These are phyloP conservation scores for Rickenella mellea DNA, from an alignment of 768 basidiomycete species.

Conservation along the genomic window DNA sequence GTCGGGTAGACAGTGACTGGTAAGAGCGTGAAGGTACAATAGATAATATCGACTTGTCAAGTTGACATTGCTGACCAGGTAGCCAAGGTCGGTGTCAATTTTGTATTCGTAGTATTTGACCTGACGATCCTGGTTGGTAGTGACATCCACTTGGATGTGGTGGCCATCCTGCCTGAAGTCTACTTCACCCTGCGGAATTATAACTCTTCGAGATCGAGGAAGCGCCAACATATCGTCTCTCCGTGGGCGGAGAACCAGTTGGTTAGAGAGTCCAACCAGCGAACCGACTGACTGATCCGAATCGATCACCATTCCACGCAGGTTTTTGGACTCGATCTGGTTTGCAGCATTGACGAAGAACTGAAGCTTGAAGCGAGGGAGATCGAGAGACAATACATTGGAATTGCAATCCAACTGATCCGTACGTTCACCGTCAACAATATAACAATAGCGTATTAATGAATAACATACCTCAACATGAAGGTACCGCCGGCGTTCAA, in stretches of 20 bases:
- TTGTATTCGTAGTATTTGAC: constrained; percentile 19
- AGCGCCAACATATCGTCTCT: no score
- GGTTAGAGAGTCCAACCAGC: constrained; percentile 32
- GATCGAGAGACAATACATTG: constrained; percentile 16
- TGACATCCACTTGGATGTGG: constrained; percentile 11
- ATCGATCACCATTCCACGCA: constrained; percentile 34
- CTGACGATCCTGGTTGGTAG: background rate
- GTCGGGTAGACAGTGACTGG: constrained; percentile 31
- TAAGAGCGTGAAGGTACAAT: constrained; percentile 36
- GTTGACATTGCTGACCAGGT: constrained; percentile 17
- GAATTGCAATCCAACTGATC: no score
- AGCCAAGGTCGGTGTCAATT: constrained; percentile 20
- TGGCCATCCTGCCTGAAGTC: constrained; percentile 10
- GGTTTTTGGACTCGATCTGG: constrained; percentile 28
- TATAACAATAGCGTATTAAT: no score
- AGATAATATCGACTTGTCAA: constrained; percentile 23
- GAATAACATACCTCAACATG: no score
- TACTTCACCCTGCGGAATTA: constrained; percentile 29
- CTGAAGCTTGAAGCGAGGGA: constrained; percentile 32
- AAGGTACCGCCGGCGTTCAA: constrained; percentile 17
- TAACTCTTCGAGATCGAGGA: constrained; percentile 23
- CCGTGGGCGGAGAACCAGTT: constrained; percentile 33
- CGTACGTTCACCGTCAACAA: background rate
- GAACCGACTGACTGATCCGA: constrained; percentile 30
- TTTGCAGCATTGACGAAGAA: constrained; percentile 25